A percentile compares a stretch with the other conserved stretches of the same genome.
Conservation (phyloP, 805 yeast species). For the Candida nanaspora region DNA sequence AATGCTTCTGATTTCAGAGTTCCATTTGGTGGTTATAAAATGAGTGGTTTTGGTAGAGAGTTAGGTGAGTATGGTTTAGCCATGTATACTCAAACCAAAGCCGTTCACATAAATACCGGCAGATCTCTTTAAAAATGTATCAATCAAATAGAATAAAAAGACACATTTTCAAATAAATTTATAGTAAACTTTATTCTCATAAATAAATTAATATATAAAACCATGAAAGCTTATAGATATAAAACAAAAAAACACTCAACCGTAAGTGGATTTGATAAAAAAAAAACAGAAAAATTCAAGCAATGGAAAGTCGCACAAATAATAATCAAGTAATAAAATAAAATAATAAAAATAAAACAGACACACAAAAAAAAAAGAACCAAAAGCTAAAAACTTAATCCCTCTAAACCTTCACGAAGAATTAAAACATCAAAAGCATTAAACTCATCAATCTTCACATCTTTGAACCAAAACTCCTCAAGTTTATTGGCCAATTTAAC, state of each 20-base stretch:
- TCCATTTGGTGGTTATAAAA: conserved; percentile 91
- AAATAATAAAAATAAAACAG: neutral
- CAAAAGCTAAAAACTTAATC: conserved; percentile 1
- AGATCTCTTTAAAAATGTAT: neutral
- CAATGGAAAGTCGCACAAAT: too few relatives aligned
- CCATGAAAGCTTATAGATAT: neutral
- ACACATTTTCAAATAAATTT: neutral
- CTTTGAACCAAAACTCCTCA: conserved; percentile 22
- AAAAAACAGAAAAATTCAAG: too few relatives aligned
- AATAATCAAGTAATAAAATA: neutral
- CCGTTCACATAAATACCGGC: conserved; percentile 51
- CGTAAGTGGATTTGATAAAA: too few relatives aligned
- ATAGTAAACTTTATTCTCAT: neutral
- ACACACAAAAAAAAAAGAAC: neutral
- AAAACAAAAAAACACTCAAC: neutral
- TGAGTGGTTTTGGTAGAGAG: conserved; percentile 91
- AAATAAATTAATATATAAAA: neutral
- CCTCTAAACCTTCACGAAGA: conserved; percentile 11
- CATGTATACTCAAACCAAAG: conserved; percentile 79
- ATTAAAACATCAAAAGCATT: conserved; percentile 12
- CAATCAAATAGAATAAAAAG: neutral
- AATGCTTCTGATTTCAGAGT: conserved; percentile 82
- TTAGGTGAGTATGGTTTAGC: conserved; percentile 84
- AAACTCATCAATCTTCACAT: conserved; percentile 13
- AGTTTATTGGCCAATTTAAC: conserved; percentile 12